phyloP scores from a whole-genome alignment of 176 grass and related monocot genomes.

The Tillandsia leiboldiana region DNA sequence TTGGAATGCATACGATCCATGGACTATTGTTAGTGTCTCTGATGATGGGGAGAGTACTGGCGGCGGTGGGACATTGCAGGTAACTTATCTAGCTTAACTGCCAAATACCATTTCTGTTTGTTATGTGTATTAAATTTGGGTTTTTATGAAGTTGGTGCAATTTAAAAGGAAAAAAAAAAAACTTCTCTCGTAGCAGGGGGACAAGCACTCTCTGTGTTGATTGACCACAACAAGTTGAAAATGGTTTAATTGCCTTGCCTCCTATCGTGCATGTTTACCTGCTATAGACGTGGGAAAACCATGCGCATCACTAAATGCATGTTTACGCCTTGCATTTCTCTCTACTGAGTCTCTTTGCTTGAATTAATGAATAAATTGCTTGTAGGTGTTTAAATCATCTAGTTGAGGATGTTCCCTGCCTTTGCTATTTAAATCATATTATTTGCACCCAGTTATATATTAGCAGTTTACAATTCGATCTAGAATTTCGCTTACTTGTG shows the following conservation, averaged over 20 bases:
- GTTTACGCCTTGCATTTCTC: background rate
- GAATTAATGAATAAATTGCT: too few relatives aligned
- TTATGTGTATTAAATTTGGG: background rate
- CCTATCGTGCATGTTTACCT: too few relatives aligned
- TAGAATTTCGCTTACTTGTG: too few relatives aligned
- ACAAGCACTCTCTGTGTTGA: background rate
- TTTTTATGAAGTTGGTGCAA: background rate
- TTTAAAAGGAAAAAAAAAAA: too few relatives aligned
- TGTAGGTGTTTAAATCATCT: too few relatives aligned
- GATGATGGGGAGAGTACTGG: constrained; percentile 97
- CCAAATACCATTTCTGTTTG: background rate
- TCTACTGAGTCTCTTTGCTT: background rate
- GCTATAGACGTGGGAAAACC: background rate
- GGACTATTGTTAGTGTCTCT: constrained; percentile 95
- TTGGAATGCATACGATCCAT: constrained; percentile 87
- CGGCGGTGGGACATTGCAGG: constrained; percentile 94
- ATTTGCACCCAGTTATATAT: too few relatives aligned
- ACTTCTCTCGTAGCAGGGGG: too few relatives aligned
- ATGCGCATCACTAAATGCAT: background rate
- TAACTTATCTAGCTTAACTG: constrained; percentile 18
- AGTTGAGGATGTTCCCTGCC: too few relatives aligned
- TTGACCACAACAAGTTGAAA: background rate
- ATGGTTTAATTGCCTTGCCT: too few relatives aligned
- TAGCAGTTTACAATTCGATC: too few relatives aligned
- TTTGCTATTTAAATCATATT: too few relatives aligned